Conservation (phyloP, 768 basidiomycete genomes). For the Macrolepiota dolichaula region DNA sequence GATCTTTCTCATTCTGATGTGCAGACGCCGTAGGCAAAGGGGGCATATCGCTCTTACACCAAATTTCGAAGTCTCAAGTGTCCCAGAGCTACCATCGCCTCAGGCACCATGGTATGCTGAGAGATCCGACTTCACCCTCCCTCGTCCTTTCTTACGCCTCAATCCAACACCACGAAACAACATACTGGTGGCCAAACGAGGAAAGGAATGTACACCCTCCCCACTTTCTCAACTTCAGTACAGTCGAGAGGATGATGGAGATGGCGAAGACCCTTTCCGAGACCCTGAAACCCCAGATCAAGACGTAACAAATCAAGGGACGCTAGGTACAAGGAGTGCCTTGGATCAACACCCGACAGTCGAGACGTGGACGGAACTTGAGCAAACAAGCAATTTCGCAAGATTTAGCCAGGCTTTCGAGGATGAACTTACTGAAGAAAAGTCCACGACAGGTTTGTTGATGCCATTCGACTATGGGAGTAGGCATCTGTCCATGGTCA, state of each 20-base stretch:
- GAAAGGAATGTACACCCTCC: background rate
- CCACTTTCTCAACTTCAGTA: background rate
- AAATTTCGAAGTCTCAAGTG: background rate
- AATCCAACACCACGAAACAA: background rate
- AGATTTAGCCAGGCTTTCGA: background rate
- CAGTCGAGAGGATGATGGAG: background rate
- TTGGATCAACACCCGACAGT: background rate
- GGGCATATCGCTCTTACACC: background rate
- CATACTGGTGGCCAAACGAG: background rate
- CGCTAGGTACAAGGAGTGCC: background rate
- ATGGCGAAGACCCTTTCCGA: background rate
- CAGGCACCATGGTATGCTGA: background rate
- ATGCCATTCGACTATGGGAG: background rate
- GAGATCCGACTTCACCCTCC: background rate
- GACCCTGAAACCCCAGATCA: background rate
- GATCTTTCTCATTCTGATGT: slow-evolving; percentile 4
- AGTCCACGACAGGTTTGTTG: background rate
- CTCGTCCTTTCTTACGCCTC: background rate
- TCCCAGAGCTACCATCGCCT: background rate
- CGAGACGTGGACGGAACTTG: background rate
- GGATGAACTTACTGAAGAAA: background rate
- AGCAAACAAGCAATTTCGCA: background rate
- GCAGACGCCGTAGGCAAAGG: background rate
- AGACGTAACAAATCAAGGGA: background rate
- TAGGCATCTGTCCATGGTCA: no score